Evolutionary conservation across 495 filamentous ascomycete species (phyloP), one percentile per base, ranked within the genome.

Genomic region (Cercophora sp.): DNA sequence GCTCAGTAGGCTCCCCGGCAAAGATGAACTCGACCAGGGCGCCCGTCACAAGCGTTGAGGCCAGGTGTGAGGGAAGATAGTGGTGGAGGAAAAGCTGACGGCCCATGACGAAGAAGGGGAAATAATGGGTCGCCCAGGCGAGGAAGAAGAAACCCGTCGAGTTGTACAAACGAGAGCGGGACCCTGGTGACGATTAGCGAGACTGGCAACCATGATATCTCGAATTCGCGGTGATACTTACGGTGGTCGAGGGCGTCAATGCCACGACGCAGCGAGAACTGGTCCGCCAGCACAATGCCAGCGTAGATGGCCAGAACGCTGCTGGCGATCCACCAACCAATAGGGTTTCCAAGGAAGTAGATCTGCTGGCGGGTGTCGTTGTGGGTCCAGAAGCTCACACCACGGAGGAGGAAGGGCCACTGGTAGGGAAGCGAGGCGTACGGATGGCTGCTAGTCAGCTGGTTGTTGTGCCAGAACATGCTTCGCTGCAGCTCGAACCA

Each of bases 381-480:
- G 67, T 98, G 87, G 8, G 93, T 98, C 93, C 93, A 98, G 84
- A 98, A 98, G 67, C 90, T 96, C 54, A 98, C 94, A 62, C 93
- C 93, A 10, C 94, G 85, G 31, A 98, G 76, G 55, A 98, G 78
- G 82, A 97, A 96, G 1, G 93, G 93, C 93, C 93, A 98, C 61
- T 93, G 87, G 72, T 91, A 88, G n/a, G 93, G 93, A 63, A 88
- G 85, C 56, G 87, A 93, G 22, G 93, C 84, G 63, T 98, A 98
- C 1, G 93, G 93, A 67, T 98, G 93, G 63, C 88, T 94, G 72
- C 88, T 92, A 29, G 93, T 98, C 65, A 98, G 73, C 56, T 93
- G 91, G 70, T 91, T 97, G 78, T 98, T 98, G 76, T 98, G 93
- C 80, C 82, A 91, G 81, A 98, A 98, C 88, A 98, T 98, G 44